Percentiles rank a stretch among this genome's conserved stretches.
Evolutionary conservation across 2,329 filamentous ascomycete genomes (phyloP).

Genomic region (Aspergillus proliferans): DNA sequence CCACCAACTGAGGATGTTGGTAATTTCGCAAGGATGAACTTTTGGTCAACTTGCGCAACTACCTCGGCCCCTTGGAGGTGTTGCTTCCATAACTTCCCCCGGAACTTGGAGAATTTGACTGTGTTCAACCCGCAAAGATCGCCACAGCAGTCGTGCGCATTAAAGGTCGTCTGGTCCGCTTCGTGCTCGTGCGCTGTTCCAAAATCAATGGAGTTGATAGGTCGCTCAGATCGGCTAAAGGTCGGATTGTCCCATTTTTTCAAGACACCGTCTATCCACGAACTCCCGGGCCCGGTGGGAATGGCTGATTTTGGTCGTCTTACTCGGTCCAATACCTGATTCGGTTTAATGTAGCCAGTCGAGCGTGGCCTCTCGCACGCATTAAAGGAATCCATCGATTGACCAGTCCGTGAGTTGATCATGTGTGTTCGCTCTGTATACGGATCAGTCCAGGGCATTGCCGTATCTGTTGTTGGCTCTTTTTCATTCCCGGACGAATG

Average conservation of each 20-base stretch:
- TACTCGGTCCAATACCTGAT: conserved; percentile 1
- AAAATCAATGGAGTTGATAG: conserved; percentile 35
- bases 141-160: conserved; percentile 15
- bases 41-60: conserved; percentile 77
- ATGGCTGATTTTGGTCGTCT: conserved; percentile 14
- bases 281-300: conserved; percentile 8
- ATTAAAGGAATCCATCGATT: conserved; percentile 17
- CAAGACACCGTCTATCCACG: conserved; percentile 59
- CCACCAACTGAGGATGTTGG: conserved; percentile 11
- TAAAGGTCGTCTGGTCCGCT: conserved; percentile 9
- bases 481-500: background rate
- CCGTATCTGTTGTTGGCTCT: conserved; percentile 7
- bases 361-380: conserved; percentile 11
- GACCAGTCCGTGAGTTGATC: conserved; percentile 31
- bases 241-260: conserved; percentile 68
- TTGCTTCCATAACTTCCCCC: conserved; percentile 52
- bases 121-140: conserved; percentile 17
- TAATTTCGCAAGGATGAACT: conserved; percentile 74
- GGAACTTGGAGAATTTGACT: conserved; percentile 23
- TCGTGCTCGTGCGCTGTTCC: conserved; percentile 10
- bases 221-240: conserved; percentile 51
- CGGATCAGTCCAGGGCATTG: conserved; percentile 55
- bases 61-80: conserved; percentile 57
- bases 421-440: conserved; percentile 38
- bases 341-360: conserved; percentile 9